A percentile compares a stretch with the other conserved stretches of the same genome.
These are phyloP conservation scores for Colletotrichum navitas DNA, from an alignment of 2,329 filamentous ascomycete species.

Conservation along the genomic window DNA sequence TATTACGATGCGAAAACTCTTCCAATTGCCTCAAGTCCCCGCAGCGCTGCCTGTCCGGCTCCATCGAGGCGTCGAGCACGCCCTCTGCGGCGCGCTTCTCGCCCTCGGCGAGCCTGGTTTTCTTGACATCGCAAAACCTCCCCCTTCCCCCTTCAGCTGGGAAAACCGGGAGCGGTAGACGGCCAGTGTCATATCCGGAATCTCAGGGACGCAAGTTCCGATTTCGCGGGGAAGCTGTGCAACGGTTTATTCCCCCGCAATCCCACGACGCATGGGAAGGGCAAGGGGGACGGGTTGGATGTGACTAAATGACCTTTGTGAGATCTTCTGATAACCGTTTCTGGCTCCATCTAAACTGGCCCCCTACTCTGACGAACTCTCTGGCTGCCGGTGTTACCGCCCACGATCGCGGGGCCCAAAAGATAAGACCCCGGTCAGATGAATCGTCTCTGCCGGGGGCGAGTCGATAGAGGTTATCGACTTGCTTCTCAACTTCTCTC, in stretches of 20 bases:
- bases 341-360: neutral
- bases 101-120: constrained; percentile 27
- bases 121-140: constrained; percentile 29
- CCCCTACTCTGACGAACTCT: constrained; percentile 7
- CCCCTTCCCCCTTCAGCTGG: neutral
- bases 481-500: constrained; percentile 25
- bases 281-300: neutral
- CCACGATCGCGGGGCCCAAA: constrained; percentile 39
- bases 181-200: constrained; percentile 21
- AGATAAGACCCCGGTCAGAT: constrained; percentile 38
- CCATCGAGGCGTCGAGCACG: neutral
- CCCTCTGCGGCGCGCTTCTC: neutral
- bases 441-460: constrained; percentile 14
- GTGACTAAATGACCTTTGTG: neutral
- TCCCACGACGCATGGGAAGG: constrained; percentile 31
- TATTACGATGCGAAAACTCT: constrained; percentile 40
- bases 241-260: constrained; percentile 41
- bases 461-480: neutral
- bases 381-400: constrained; percentile 38
- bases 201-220: constrained; percentile 28
- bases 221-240: constrained; percentile 41
- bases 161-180: constrained; percentile 21
- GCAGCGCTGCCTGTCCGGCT: neutral
- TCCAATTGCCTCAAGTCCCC: constrained; percentile 37
- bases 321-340: neutral